Evolutionary conservation across 2,329 filamentous ascomycete species (phyloP).

Genomic region (Penicillium polonicum): DNA sequence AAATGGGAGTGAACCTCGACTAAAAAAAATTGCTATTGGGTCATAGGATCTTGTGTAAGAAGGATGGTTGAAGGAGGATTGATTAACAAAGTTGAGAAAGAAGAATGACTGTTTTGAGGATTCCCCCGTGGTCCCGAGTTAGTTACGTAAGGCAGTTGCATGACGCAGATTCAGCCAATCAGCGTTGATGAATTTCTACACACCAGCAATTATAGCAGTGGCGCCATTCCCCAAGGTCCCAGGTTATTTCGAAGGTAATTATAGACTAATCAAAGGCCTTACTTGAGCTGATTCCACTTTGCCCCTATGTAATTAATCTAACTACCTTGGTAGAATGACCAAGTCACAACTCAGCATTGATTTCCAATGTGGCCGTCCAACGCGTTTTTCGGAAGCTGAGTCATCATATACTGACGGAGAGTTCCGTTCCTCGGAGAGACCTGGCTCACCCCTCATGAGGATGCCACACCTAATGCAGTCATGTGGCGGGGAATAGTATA

Average conservation of each 20-base stretch:
- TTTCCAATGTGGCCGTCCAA: background rate
- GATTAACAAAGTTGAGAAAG: conserved; percentile 3
- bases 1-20: background rate
- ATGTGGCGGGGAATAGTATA: conserved; percentile 3
- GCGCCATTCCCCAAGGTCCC: conserved; percentile 28
- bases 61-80: conserved; percentile 4
- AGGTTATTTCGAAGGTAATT: background rate
- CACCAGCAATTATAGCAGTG: conserved; percentile 22
- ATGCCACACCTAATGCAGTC: conserved; percentile 5
- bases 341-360: background rate
- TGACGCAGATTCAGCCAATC: conserved; percentile 36
- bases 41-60: conserved; percentile 11
- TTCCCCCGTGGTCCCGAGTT: conserved; percentile 17
- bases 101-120: conserved; percentile 27
- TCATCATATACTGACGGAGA: conserved; percentile 3
- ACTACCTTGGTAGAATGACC: background rate
- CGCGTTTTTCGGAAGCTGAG: conserved; percentile 23
- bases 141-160: conserved; percentile 30
- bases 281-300: background rate
- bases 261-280: background rate
- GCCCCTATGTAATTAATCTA: background rate
- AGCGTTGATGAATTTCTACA: conserved; percentile 40
- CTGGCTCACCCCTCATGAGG: background rate
- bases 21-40: conserved; percentile 17
- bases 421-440: conserved; percentile 10